Evolutionary conservation across 192 early-diverging fungal genomes (phyloP), one percentile per base, ranked within the genome.

Genomic region (Phycomyces nitens): DNA sequence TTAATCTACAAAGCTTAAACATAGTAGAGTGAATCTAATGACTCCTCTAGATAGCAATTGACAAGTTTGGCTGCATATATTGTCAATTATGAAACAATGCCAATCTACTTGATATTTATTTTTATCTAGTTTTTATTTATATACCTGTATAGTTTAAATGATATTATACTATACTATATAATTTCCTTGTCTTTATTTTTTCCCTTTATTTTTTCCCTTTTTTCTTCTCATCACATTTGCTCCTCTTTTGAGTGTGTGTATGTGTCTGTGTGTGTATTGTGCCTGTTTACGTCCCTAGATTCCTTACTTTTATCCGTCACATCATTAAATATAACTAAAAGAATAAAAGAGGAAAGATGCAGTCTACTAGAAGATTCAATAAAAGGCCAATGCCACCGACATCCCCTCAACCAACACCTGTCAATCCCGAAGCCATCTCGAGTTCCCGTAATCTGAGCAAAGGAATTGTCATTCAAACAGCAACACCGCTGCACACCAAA

Each of bases 321-420:
- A 66, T 58, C 5, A 5, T 20, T 60, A 70, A 52, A 40, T 66
- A 2, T 5, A 34, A 34, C 29, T 7, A 2, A 7, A 34, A 7
- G 7, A 34, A 34, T 34, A 34, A 34, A 34, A 34, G 7, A 34
- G 60, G 12, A 70, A 20, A 47, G 66, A 59, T 65, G 74, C 50
- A 72, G 62, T 3, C 74, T 65, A 24, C 71, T 64, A 58, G 22
- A 39, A 58, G 56, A 20, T 14, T 58, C 3, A 20, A 27, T 20
- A 58, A 58, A 21, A 26, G 56, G 38, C 74, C 69, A 18, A 68
- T 72, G 12, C 62, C 60, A 49, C 69, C 64, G 24, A 63, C 66
- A 12, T 43, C 62, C 15, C 54, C 60, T n/a, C 58, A 60, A 9
- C 58, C 63, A 7, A 62, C 60, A 44, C 15, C 47, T 20, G 43